Evolutionary conservation across 306 rosid species (phyloP), one percentile per base, ranked within the genome.

Genomic region (Sicyos edulis): DNA sequence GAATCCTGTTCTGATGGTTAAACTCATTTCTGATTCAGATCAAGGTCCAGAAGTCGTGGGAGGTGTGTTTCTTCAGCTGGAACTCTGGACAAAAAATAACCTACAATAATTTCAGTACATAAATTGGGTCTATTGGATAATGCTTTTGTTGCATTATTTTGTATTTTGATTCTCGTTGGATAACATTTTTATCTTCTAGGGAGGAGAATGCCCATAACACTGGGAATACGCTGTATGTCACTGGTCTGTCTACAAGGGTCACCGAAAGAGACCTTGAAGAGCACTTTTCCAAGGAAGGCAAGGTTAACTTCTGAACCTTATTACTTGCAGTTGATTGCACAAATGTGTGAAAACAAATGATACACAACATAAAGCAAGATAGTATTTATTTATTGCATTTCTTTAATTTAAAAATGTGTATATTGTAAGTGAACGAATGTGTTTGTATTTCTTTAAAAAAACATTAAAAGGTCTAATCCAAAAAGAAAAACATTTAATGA

Each of bases 271-370:
- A 86, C 19, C 86, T 95, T 75, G 96, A 87, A 85, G 93, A 89
- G 37, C 99, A 95, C 78, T 95, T 95, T 76, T 79, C 95, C 12
- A 95, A 88, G 75, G 97, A 95, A 79, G 99, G 99, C 76, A 95
- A 95, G 88, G 99, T 93, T 17, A 32, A 77, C 76, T 26, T 58
- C 50, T 75, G 10, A 64, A 68, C 32, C 22, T 47, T 65, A 56
- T 53, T 58, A 59, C 42, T 37, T 8, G 21, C 60, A 10, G 45
- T 70, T 54, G 62, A 12, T 45, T 32, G 47, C 56, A 26, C 54
- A 40, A 54, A 54, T 17, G 47, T 26, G 29, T 26, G 29, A 26
- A 26, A 26, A 26, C 29, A 26, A 26, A 1, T 26, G 29, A 26
- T 26, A 26, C 29, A 26, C 29, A 26, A 26, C 29, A 26, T 26